Percentiles rank a stretch among this genome's conserved stretches.
phyloP scores from a whole-genome alignment of 2,329 filamentous ascomycete genomes.

The Xylaria sp. region DNA sequence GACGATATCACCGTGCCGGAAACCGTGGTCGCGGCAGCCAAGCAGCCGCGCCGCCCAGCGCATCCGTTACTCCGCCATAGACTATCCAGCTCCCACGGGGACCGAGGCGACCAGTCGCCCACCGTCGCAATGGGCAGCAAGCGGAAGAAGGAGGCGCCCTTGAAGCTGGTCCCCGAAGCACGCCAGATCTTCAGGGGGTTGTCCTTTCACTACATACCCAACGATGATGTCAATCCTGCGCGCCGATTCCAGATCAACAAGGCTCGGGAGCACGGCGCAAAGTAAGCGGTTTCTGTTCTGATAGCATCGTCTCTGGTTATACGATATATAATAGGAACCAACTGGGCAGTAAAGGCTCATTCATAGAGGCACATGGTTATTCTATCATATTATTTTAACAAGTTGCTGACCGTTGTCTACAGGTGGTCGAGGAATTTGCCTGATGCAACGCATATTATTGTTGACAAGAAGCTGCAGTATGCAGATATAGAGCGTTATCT shows the following conservation, averaged over 20 bases:
- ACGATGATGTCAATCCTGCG: slow-evolving; percentile 70
- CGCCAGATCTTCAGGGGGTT: slow-evolving; percentile 63
- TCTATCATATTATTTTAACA: neutral
- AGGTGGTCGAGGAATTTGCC: slow-evolving; percentile 63
- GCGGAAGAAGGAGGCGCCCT: slow-evolving; percentile 46
- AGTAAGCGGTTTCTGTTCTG: slow-evolving; percentile 15
- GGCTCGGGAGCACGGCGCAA: slow-evolving; percentile 73
- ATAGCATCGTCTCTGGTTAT: neutral
- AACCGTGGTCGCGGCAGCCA: slow-evolving; percentile 14
- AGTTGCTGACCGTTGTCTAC: slow-evolving; percentile 8
- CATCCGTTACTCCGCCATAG: slow-evolving; percentile 8
- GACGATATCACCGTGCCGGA: slow-evolving; percentile 24
- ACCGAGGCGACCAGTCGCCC: slow-evolving; percentile 21
- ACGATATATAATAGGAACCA: neutral
- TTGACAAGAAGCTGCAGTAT: slow-evolving; percentile 70
- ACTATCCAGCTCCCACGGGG: slow-evolving; percentile 26
- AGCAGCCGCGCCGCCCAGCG: slow-evolving; percentile 10
- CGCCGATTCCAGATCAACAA: slow-evolving; percentile 74
- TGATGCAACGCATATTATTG: slow-evolving; percentile 75
- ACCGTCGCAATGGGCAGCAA: slow-evolving; percentile 41
- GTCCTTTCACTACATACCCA: slow-evolving; percentile 79
- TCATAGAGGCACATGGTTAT: too few relatives aligned
- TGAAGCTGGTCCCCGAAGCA: slow-evolving; percentile 52
- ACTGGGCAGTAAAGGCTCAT: neutral
- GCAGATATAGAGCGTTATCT: slow-evolving; percentile 63